phyloP scores from a whole-genome alignment of 805 yeast genomes.

The Yarrowia yakushimensis region DNA sequence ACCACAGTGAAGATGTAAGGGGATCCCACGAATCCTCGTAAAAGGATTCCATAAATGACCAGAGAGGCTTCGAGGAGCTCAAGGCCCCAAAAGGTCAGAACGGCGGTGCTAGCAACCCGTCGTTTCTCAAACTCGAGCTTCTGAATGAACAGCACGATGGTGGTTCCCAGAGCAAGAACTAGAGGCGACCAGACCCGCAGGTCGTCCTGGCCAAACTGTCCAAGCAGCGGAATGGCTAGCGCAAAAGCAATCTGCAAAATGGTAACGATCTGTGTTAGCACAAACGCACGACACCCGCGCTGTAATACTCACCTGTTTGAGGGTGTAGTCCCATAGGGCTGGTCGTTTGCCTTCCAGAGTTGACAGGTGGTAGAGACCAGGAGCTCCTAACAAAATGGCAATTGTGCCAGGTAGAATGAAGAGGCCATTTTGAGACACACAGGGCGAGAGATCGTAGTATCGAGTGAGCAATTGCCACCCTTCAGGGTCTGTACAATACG shows the following conservation, averaged over 20 bases:
- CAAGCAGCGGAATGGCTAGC: neutral
- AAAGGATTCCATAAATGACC: constrained; percentile 26
- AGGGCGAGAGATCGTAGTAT: constrained; percentile 22
- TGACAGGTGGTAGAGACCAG: neutral
- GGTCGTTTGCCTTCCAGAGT: neutral
- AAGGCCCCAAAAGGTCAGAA: constrained; percentile 31
- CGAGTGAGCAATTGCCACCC: constrained; percentile 24
- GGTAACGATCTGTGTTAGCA: constrained; percentile 14
- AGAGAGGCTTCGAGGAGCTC: constrained; percentile 25
- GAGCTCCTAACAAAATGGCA: neutral
- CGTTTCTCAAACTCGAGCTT: constrained; percentile 20
- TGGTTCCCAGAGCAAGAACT: constrained; percentile 13
- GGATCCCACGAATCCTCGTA: constrained; percentile 5
- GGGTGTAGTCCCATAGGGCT: constrained; percentile 9
- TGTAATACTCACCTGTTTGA: constrained; percentile 12
- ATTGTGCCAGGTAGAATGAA: neutral
- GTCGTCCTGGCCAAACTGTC: neutral
- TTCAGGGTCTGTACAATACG: constrained; percentile 15
- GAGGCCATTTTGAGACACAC: constrained; percentile 3
- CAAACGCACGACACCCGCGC: too few species aligned
- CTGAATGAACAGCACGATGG: neutral
- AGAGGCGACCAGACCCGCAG: constrained; percentile 25
- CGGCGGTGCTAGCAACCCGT: constrained; percentile 28
- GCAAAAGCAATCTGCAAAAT: neutral
- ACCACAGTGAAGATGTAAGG: neutral